Evolutionary conservation across 352 stramenopile genomes (phyloP), one percentile per base, ranked within the genome.

Genomic region (Globisporangium sylvaticum): DNA sequence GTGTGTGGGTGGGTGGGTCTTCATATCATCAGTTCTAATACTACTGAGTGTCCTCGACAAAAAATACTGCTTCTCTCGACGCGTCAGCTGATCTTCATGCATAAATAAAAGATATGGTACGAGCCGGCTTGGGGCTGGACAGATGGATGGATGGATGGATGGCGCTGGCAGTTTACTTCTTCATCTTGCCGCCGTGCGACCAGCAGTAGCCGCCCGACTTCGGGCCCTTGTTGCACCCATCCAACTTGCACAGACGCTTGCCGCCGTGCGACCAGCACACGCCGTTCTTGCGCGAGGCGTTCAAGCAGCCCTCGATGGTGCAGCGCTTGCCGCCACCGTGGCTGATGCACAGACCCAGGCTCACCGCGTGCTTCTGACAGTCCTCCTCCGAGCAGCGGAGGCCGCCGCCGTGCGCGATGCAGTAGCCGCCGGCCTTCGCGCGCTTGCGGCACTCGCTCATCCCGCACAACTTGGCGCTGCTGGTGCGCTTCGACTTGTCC

Each of bases 161-260:
- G n/a, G 34, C 29, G 18, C 20, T 20, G 20, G 56, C 22, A 32
- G 27, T 58, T 77, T 81, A 91, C 77, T 94, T 94, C 69, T 88
- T 90, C 73, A 88, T 87, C 78, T 91, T 94, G 73, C 83, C 81
- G 59, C 87, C 84, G 65, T 94, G 84, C 54, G 80, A 87, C 84
- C 84, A 94, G 81, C 87, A 94, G 72, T 90, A 92, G 67, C 84
- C 84, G 57, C 87, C 84, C 3, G 81, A 90, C 71, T 92, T 94
- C 58, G 84, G 84, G 37, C 87, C 83, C 31, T 92, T 94, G 67
- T 88, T 92, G 72, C 84, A 94, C 0, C 83, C 83, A 53, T 90
- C 80, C 4, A 91, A 63, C 64, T 92, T 90, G 74, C 87, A 94
- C 31, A 88, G 80, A 12, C 87, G 83, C 76, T 92, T 92, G 62